Conservation (phyloP, 768 basidiomycete species). For the Filobasidium wieringae region DNA sequence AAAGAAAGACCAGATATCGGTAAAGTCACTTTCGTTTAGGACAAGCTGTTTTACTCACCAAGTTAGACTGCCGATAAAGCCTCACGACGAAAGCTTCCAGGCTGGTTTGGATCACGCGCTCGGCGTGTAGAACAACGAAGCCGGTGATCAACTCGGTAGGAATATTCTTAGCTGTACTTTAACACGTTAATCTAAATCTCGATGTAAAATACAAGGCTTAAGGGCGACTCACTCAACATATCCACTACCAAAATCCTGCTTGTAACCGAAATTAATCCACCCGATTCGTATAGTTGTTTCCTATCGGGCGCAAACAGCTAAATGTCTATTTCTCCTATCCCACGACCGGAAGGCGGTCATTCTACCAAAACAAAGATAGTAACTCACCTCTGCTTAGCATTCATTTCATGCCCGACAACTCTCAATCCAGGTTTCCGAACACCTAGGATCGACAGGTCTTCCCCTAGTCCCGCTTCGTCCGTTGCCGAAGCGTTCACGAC, state of each 20-base stretch:
- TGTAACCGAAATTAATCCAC: constrained; percentile 82
- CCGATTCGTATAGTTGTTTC: constrained; percentile 71
- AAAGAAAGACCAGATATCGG: neutral
- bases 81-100: constrained; percentile 88
- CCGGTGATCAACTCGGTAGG: constrained; percentile 80
- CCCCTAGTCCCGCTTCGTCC: constrained; percentile 82
- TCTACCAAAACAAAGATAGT: no score
- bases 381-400: constrained; percentile 63
- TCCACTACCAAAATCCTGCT: constrained; percentile 91
- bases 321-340: no score
- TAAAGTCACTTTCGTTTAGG: neutral
- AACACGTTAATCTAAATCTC: neutral
- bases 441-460: constrained; percentile 85
- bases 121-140: constrained; percentile 78
- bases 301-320: no score
- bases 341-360: no score
- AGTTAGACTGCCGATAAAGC: constrained; percentile 79
- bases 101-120: constrained; percentile 73
- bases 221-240: constrained; percentile 52
- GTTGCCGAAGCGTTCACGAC: constrained; percentile 60
- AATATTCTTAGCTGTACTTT: constrained; percentile 48
- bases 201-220: neutral
- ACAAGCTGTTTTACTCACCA: constrained; percentile 24
- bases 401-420: constrained; percentile 69
- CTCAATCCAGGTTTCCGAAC: constrained; percentile 75